A percentile compares a stretch with the other conserved stretches of the same genome.
Evolutionary conservation across 352 stramenopile species (phyloP).

Genomic region (Thraustochytrium sp.): DNA sequence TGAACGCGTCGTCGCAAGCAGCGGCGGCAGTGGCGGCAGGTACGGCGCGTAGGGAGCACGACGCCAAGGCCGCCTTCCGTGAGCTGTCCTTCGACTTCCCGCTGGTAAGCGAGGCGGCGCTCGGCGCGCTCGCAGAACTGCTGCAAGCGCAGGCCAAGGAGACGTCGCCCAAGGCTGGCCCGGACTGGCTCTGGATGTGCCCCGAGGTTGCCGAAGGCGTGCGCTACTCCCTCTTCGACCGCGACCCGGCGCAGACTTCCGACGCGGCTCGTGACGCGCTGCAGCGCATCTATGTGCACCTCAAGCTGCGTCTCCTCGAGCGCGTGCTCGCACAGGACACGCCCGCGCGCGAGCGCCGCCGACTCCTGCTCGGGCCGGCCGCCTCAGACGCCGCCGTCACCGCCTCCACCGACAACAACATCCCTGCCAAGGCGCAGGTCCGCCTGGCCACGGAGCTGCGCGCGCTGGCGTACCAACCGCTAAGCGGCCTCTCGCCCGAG

Average conservation of each 20-base stretch:
- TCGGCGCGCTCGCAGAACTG: neutral
- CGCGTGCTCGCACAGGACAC: neutral
- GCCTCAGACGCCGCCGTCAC: neutral
- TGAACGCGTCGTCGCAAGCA: too few species aligned
- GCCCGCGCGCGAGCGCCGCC: neutral
- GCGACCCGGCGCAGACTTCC: neutral
- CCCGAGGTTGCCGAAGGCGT: neutral
- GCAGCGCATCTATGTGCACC: neutral
- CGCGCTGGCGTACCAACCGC: neutral
- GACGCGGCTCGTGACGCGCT: neutral
- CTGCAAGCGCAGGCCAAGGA: neutral
- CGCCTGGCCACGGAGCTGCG: neutral
- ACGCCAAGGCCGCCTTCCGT: neutral
- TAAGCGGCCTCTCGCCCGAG: neutral
- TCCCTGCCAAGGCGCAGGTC: neutral
- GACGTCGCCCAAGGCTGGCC: neutral
- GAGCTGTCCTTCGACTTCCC: constrained; percentile 1
- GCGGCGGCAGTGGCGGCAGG: neutral
- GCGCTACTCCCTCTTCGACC: neutral
- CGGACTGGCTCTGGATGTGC: neutral
- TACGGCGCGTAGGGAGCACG: neutral
- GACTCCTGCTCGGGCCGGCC: neutral
- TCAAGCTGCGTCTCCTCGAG: neutral
- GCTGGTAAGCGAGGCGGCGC: neutral
- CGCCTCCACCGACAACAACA: neutral